Evolutionary conservation across 805 yeast genomes (phyloP).

Genomic region (Candida easanensis): DNA sequence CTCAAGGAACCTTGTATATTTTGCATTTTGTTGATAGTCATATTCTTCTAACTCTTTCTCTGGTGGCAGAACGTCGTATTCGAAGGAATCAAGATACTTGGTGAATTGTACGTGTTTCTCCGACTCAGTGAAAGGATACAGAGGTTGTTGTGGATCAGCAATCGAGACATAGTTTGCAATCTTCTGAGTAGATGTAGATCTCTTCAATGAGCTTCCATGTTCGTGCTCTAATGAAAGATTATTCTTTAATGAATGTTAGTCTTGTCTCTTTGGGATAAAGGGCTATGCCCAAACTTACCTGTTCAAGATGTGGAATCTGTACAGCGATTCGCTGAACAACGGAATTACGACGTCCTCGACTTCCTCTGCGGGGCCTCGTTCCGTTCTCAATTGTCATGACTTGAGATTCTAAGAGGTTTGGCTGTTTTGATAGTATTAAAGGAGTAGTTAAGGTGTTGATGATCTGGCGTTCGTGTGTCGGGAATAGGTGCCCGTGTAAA

Average conservation of each 20-base stretch:
- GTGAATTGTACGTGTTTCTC: slow-evolving; percentile 37
- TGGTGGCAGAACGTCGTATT: slow-evolving; percentile 39
- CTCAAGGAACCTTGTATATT: slow-evolving; percentile 30
- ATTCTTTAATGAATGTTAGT: background rate
- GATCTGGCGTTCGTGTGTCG: too few relatives aligned
- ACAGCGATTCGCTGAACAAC: slow-evolving; percentile 61
- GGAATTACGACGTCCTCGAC: slow-evolving; percentile 54
- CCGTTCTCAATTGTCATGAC: slow-evolving; percentile 20
- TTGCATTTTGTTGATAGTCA: slow-evolving; percentile 35
- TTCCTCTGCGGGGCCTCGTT: slow-evolving; percentile 10
- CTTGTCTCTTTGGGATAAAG: background rate
- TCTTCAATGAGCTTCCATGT: slow-evolving; percentile 6
- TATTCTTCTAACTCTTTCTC: slow-evolving; percentile 39
- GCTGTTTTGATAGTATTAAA: too few relatives aligned
- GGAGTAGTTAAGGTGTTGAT: too few relatives aligned
- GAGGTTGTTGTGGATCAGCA: slow-evolving; percentile 3
- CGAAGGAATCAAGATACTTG: slow-evolving; percentile 36
- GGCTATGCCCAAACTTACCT: too few relatives aligned
- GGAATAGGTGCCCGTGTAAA: too few relatives aligned
- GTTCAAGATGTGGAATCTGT: slow-evolving; percentile 39
- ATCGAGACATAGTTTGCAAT: background rate
- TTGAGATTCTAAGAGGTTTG: background rate
- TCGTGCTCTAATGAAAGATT: slow-evolving; percentile 1
- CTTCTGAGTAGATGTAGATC: slow-evolving; percentile 13
- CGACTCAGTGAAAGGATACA: slow-evolving; percentile 28